Percentiles rank a stretch among this genome's conserved stretches.
phyloP scores from a whole-genome alignment of 768 basidiomycete species.

The Amanita polypyramis region DNA sequence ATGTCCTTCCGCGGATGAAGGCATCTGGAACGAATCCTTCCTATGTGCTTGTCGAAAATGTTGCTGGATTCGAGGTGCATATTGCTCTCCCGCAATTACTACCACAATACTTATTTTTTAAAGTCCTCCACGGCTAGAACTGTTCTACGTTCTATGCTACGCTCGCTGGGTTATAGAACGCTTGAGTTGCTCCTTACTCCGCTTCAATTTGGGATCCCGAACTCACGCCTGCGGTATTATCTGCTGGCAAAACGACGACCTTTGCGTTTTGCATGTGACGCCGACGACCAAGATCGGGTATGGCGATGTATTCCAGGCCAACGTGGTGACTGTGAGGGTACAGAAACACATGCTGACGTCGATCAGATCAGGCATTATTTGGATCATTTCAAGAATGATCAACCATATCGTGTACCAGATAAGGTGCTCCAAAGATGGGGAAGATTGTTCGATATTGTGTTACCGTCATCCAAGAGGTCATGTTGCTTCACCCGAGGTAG shows the following conservation, averaged over 20 bases:
- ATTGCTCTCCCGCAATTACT: conserved; percentile 3
- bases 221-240: conserved; percentile 76
- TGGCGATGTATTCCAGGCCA: conserved; percentile 48
- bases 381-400: conserved; percentile 18
- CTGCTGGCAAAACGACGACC: conserved; percentile 51
- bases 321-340: conserved; percentile 9
- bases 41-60: conserved; percentile 67
- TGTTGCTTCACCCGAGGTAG: conserved; percentile 80
- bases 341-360: not conserved
- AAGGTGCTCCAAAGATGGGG: conserved; percentile 67
- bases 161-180: conserved; percentile 41
- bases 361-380: conserved; percentile 29
- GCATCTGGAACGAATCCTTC: conserved; percentile 35
- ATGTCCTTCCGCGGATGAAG: conserved; percentile 51
- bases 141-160: conserved; percentile 41
- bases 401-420: conserved; percentile 36
- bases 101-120: not conserved
- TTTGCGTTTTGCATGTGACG: conserved; percentile 23
- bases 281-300: conserved; percentile 15
- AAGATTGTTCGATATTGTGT: conserved; percentile 68
- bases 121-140: conserved; percentile 59
- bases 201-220: conserved; percentile 71
- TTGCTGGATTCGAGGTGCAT: conserved; percentile 73
- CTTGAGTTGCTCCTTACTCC: conserved; percentile 64
- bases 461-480: conserved; percentile 46